Conservation (phyloP, 2,329 filamentous ascomycete genomes). For the Calonectria naviculata region DNA sequence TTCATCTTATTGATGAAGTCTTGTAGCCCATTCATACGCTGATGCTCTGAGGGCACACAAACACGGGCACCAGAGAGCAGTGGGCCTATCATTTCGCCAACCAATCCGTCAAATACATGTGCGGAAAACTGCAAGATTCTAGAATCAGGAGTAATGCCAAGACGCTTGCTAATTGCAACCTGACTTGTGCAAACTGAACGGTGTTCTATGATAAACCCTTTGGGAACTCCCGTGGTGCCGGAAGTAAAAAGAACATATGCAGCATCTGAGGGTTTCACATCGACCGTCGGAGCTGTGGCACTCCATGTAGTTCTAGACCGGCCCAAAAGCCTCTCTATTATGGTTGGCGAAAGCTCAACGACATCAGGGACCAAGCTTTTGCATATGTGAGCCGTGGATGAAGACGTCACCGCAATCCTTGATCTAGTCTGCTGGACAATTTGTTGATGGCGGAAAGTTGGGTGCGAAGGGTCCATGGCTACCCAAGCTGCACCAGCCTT, state of each 20-base stretch:
- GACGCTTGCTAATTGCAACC: background rate
- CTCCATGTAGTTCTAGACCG: too few relatives aligned
- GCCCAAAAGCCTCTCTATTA: background rate
- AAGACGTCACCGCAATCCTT: background rate
- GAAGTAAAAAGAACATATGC: conserved; percentile 63
- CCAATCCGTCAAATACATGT: conserved; percentile 52
- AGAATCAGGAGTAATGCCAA: background rate
- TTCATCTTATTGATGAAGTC: background rate
- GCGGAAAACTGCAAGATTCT: conserved; percentile 36
- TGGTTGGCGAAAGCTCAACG: background rate
- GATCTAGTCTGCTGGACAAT: background rate
- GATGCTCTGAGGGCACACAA: conserved; percentile 49
- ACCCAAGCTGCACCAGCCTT: conserved; percentile 38
- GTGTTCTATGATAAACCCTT: conserved; percentile 55
- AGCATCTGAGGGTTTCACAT: background rate
- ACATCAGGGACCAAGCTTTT: background rate
- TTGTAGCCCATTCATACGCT: conserved; percentile 7
- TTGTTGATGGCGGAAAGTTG: conserved; percentile 18
- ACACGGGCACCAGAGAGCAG: conserved; percentile 51
- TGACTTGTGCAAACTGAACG: background rate
- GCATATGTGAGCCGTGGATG: background rate
- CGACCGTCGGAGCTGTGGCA: background rate
- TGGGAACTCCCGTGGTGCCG: conserved; percentile 65
- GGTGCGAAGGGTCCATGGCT: conserved; percentile 36
- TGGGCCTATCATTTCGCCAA: conserved; percentile 51